A percentile compares a stretch with the other conserved stretches of the same genome.
Evolutionary conservation across 805 yeast species (phyloP).

Genomic region (Candida taoyuanica): DNA sequence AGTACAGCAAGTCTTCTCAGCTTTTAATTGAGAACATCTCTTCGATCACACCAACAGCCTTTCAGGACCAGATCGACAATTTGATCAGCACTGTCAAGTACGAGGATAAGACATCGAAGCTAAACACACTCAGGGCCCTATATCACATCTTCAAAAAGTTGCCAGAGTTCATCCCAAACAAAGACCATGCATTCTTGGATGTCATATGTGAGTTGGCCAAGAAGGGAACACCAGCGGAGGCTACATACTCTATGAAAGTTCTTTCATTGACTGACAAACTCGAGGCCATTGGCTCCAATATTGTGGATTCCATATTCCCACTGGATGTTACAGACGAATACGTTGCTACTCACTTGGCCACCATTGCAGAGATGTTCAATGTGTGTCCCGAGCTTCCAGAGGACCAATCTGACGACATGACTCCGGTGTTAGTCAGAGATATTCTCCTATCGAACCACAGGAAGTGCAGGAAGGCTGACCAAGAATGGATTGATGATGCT

Average conservation of each 20-base stretch:
- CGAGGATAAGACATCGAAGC: conserved; percentile 15
- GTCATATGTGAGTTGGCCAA: conserved; percentile 43
- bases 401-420: conserved; percentile 51
- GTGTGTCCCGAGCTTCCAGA: conserved; percentile 46
- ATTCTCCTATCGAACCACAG: conserved; percentile 51
- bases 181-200: conserved; percentile 37
- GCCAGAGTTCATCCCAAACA: conserved; percentile 43
- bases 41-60: conserved; percentile 52
- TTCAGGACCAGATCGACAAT: conserved; percentile 53
- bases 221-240: conserved; percentile 53
- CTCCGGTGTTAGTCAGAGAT: conserved; percentile 55
- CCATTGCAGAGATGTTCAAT: conserved; percentile 54
- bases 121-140: conserved; percentile 49
- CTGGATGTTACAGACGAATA: conserved; percentile 34
- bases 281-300: conserved; percentile 35
- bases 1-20: conserved; percentile 38
- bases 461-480: conserved; percentile 30
- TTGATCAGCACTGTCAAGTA: conserved; percentile 39
- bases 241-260: conserved; percentile 60
- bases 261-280: conserved; percentile 44
- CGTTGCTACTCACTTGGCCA: conserved; percentile 53
- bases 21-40: conserved; percentile 59
- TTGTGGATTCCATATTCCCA: conserved; percentile 47
- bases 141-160: conserved; percentile 52
- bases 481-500: conserved; percentile 46